Percentiles rank a stretch among this genome's conserved stretches.
Conservation (phyloP, 306 rosid species). For the Quillaja saponaria region DNA sequence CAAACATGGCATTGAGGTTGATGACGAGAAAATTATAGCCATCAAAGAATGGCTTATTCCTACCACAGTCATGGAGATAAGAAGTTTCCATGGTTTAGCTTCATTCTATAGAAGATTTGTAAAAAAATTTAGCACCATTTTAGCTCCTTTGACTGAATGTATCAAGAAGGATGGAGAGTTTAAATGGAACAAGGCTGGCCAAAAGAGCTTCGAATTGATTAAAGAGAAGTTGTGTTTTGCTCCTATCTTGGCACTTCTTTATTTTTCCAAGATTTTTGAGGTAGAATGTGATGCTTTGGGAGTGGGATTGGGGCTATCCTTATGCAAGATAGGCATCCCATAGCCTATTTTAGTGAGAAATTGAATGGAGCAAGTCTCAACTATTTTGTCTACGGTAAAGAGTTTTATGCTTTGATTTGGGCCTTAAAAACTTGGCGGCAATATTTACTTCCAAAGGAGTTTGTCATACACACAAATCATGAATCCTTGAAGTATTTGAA, state of each 20-base stretch:
- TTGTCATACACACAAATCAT: no score
- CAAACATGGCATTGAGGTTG: neutral
- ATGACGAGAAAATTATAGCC: neutral
- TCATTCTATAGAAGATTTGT: constrained; percentile 11
- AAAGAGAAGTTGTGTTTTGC: constrained; percentile 1
- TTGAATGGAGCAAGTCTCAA: neutral
- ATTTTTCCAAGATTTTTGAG: no score
- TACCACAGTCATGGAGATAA: neutral
- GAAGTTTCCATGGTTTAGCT: neutral
- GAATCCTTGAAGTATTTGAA: no score
- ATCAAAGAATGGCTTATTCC: neutral
- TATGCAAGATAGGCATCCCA: neutral
- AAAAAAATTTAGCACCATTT: neutral
- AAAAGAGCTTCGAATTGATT: neutral
- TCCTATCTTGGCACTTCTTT: no score
- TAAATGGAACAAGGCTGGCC: neutral
- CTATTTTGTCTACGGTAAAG: neutral
- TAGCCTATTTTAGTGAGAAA: neutral
- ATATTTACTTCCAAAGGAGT: no score
- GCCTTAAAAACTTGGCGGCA: no score
- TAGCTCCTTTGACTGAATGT: no score
- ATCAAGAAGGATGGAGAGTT: neutral
- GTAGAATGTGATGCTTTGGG: no score
- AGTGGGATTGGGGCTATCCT: no score
- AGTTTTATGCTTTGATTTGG: no score